Evolutionary conservation across 192 early-diverging fungal species (phyloP).

Genomic region (Neocallimastix lanati): DNA sequence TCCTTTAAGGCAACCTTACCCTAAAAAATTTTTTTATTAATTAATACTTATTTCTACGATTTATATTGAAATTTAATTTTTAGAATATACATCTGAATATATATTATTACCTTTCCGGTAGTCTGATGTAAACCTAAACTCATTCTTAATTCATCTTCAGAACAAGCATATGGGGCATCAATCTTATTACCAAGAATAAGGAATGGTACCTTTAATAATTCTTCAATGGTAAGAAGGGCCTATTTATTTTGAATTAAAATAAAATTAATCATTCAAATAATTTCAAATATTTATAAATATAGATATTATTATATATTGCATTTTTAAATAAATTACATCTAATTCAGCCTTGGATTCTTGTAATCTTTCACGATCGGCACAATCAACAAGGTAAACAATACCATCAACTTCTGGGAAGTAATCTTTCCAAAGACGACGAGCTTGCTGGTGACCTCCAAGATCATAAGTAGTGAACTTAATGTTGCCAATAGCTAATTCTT

Average conservation of each 20-base stretch:
- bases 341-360: conserved; percentile 83
- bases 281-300: no score
- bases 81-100: neutral
- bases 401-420: conserved; percentile 97
- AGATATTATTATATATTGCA: no score
- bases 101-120: conserved; percentile 81
- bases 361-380: conserved; percentile 69
- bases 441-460: conserved; percentile 91
- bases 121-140: conserved; percentile 87
- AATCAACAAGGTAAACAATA: conserved; percentile 95
- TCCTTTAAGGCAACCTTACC: conserved; percentile 85
- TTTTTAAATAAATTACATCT: conserved; percentile 51
- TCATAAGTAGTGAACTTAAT: conserved; percentile 95
- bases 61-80: no score
- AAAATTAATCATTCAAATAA: no score
- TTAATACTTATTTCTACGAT: no score
- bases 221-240: conserved; percentile 82
- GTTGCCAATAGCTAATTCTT: conserved; percentile 92
- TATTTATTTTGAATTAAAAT: no score
- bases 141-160: conserved; percentile 76
- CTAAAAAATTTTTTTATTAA: no score
- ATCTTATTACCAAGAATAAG: conserved; percentile 98
- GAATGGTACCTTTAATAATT: conserved; percentile 82
- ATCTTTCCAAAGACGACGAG: conserved; percentile 95
- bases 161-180: conserved; percentile 70